Evolutionary conservation across 352 stramenopile genomes (phyloP), one percentile per base, ranked within the genome.

Genomic region (Thalassiosira delicatula): DNA sequence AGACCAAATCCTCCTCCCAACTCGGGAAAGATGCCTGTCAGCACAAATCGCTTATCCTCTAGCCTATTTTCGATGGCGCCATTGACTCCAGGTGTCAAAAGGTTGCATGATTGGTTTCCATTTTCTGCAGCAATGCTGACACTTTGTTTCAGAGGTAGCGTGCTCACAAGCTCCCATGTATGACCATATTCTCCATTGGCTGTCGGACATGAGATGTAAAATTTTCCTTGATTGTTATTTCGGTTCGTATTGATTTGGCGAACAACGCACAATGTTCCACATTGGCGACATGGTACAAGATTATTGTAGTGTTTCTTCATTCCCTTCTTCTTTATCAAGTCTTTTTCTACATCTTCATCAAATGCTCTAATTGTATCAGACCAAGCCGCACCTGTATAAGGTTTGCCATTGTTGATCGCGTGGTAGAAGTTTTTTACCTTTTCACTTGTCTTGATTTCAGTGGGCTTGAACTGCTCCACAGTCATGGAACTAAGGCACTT

Each of bases 1-100:
- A 91, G 53, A 12, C 85, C 82, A 12, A 30, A n/a, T 37, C 85
- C 85, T 25, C 85, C 85, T n/a, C 85, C 82, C n/a, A 91, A 9
- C 44, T 88, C 68, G 0, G 83, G 79, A 67, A 91, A 91, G 3
- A 78, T n/a, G 37, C 76, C 57, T 49, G 67, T 83, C 25, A 69
- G 54, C n/a, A 76, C 69, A 68, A 83, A 78, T 25, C 51, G 40
- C 27, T 56, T 69, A 5, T 49, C 59, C 42, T 78, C 40, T 7
- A 83, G 49, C 69, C 23, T 60, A 69, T 25, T 33, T 25, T 53
- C 32, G 17, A 78, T 72, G 9, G 57, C 51, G 59, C 57, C 68
- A 25, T 73, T 35, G 23, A 74, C 27, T 40, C 59, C 68, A 35
- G 76, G 67, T 29, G 54, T 71, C 21, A 68, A 30, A 21, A 83